A percentile compares a stretch with the other conserved stretches of the same genome.
These are phyloP conservation scores for Chlorella sp. DNA, from an alignment of 139 green algal species.

Conservation along the genomic window DNA sequence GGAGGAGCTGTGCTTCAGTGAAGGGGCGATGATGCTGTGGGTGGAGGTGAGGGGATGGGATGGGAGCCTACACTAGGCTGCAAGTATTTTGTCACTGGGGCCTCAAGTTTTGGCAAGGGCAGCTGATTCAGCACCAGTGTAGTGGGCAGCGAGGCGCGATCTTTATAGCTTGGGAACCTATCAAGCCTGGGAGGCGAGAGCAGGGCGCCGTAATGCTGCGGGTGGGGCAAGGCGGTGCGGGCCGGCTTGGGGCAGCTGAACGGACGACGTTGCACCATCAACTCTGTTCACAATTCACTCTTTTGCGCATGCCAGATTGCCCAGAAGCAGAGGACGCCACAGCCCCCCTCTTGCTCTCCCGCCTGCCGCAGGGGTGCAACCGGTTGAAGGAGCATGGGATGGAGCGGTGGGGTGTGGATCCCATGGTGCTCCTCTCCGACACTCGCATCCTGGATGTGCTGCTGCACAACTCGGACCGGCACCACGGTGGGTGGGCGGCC, in stretches of 20 bases:
- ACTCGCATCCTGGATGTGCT: slow-evolving; percentile 87
- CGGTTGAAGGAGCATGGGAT: slow-evolving; percentile 44
- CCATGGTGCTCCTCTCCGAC: slow-evolving; percentile 71
- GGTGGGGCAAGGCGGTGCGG: not conserved
- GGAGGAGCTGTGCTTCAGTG: slow-evolving; percentile 61
- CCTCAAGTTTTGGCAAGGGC: no score
- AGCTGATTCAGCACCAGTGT: no score
- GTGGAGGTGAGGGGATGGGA: slow-evolving; percentile 40
- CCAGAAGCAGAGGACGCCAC: not conserved
- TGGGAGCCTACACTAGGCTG: not conserved
- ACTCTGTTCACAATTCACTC: not conserved
- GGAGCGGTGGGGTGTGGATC: slow-evolving; percentile 46
- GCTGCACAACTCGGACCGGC: slow-evolving; percentile 87
- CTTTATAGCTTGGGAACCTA: not conserved
- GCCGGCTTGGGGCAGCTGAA: not conserved
- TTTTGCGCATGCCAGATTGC: not conserved
- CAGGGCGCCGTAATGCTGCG: not conserved
- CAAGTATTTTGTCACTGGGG: no score
- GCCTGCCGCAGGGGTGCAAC: slow-evolving; percentile 22
- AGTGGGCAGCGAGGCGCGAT: not conserved
- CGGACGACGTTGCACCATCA: not conserved
- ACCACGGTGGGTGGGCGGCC: slow-evolving; percentile 68
- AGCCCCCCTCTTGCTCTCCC: not conserved
- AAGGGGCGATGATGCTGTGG: slow-evolving; percentile 84
- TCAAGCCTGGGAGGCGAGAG: not conserved